Base-by-base conservation (phyloP, 1,284 basidiomycete genomes). In the Sanghuangporus sanghuang region DNA sequence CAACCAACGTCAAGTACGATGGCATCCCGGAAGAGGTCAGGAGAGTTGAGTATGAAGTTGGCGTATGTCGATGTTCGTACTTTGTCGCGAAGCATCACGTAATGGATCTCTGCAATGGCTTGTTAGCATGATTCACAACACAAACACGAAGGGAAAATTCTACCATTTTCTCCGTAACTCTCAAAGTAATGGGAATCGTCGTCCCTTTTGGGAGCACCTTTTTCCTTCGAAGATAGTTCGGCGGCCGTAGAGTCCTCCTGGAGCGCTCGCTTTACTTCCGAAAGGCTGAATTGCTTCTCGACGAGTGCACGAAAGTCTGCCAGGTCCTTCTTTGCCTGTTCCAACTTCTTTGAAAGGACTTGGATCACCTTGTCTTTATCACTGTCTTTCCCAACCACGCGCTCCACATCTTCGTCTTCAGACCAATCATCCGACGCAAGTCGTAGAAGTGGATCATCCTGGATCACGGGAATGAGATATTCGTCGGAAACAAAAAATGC, bases 161-260 rank as follows among this genome's bases (percentile, higher is more conserved):
- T 67, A 92, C 93, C 94, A 70, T 97, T 96, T 68, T 88, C 88
- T n/a, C 85, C 91, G 71, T 99, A 98, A 67, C 90, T 93, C 66
- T 93, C 84, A 76, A 98, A 99, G 76, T 99, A 99, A 73, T 97
- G 92, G 0, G 91, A 85, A 73, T 98, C 96, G 69, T 97, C 93
- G 69, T 96, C 93, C 42, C 87, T 69, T 57, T 74, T 69, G 57
- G 71, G 53, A 54, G 32, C 44, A 48, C 65, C 57, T 3, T 75
- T 70, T 18, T 69, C 71, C 6, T 67, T 68, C 53, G 73, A 68
- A 16, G 73, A 71, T n/a, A 72, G 69, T 7, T 70, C 74, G 6
- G 78, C 12, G 6, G 3, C 14, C 16, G 5, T 71, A 50, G 80
- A 80, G 16, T 74, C 73, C 3, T 78, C 66, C 27, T 81, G 81